Base-by-base conservation (phyloP, 2,329 filamentous ascomycete species). In the Phialophora macrospora region DNA sequence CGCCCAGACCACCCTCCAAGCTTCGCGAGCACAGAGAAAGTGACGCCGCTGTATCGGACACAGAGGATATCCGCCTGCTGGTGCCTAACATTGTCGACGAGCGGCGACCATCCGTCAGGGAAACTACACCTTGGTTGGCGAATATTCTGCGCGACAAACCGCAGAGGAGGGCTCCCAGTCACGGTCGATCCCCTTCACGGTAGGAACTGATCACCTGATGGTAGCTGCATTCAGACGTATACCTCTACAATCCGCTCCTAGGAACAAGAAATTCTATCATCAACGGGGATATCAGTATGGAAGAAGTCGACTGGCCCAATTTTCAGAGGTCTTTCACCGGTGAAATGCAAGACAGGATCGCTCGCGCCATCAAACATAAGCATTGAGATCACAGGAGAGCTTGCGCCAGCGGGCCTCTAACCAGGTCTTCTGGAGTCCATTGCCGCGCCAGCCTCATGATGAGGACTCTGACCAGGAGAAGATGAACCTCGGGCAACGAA, bases 61-160 rank as follows among this genome's bases (percentile, higher is more conserved):
- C 48, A 58, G 67, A 69, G 38, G 67, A 69, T 20, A 60, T 62
- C 12, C 55, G 59, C 22, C 56, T 67, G 3, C 58, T 65, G 26
- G 63, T 65, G n/a, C 66, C 59, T 14, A 68, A 55, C 20, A 62
- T 70, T 24, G 58, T 70, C 11, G 68, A 70, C 22, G 65, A 70
- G 60, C 60, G 68, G 24, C 65, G 68, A 14, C 68, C 68, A 20
- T 67, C 64, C 32, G 66, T 68, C 41, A 57, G 65, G 41, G 68
- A 70, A 26, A 70, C 68, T 9, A 70, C 68, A 24, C 68, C 68
- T 22, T 70, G 68, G 68, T 55, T 70, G 30, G 68, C 63, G 11
- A 60, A 67, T 51, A 71, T 71, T 9, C 60, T 71, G 17, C 65
- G 67, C 26, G 69, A 71, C 14, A 71, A 69, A 49, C 69, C 69